Evolutionary conservation across 1,139 yeast species (phyloP), one percentile per base, ranked within the genome.

Genomic region (Zhuliangozyma blackwelliae): DNA sequence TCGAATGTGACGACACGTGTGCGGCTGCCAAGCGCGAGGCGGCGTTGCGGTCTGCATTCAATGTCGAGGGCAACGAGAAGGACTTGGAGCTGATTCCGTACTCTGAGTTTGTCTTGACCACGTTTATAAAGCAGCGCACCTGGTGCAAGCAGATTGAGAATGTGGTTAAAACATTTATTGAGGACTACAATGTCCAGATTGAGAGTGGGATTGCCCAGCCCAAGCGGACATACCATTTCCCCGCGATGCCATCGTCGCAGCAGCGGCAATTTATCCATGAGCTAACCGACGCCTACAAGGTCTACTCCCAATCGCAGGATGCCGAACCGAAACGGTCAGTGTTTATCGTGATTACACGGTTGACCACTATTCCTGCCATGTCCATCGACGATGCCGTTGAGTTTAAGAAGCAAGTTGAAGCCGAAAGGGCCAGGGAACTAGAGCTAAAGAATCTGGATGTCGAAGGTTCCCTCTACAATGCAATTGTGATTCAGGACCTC

Each of bases 261-360:
- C 92, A 87, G 54, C 69, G 96, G 34, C 69, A 68, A 46, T 87
- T 87, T 52, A 62, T 89, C 13, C 92, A 82, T 50, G 79, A 78
- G 40, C 54, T 89, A 32, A 82, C 90, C 0, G 75, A 68, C 26
- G 59, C 76, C 0, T 87, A 68, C 53, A 66, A 71, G 7, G 52
- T 88, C 11, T 79, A 76, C 49, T 68, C 84, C 0, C 89, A 85
- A 50, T 77, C 92, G 1, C 90, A 85, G 48, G 96, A 87, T 54
- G 75, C 75, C 2, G 96, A 87, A 46, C 96, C 96, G 0, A 70
- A 77, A 39, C 61, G 96, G 45, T 76, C 82, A 10, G 90, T 87
- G 0, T 82, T 76, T 43, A 68, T 88, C 10, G 76, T 74, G 39
- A 51, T 68, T 8, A 61, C 68, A 2, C 62, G 68, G 33, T 53